Evolutionary conservation across 108 stramenopile species (phyloP), one percentile per base, ranked within the genome.

Genomic region (Pseudonitzschia pungens): DNA sequence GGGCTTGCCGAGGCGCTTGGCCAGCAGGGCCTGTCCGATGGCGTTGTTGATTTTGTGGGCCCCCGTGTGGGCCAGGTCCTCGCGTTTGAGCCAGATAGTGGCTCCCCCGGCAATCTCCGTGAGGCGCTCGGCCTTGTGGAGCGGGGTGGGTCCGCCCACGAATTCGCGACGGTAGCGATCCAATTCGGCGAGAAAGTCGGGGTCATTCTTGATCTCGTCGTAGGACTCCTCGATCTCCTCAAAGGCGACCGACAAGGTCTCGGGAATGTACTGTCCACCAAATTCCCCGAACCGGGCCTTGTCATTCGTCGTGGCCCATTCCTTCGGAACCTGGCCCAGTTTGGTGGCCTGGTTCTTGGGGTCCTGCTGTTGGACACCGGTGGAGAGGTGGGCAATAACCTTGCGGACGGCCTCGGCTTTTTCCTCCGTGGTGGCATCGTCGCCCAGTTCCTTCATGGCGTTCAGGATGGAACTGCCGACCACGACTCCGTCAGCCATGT

Each of bases 31-130:
- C 84, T 98, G 97, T 9, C 96, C 97, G 67, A 98, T 93, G 63
- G 96, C 97, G 84, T 98, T 98, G 85, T 98, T 98, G 81, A 98
- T 97, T 81, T 97, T 97, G 91, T 97, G 96, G 21, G 97, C 96
- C 53, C 97, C 96, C 10, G 97, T 98, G 76, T 97, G 97, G 14
- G 96, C 95, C 74, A 98, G 83, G 79, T 98, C 97, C 73, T 98
- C 97, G 31, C 97, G 79, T 79, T 98, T 98, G 62, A 98, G 73
- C 96, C 96, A 98, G 74, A 98, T 98, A 68, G 87, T 86, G 21
- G 94, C 96, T 24, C 96, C 96, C 42, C 97, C 96, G 48, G 90
- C 84, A 69, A 88, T 60, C 71, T 97, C 91, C 4, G 96, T 93
- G 29, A 98, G 80, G 48, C 97, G 91, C 58, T 91, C 85, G 14